Evolutionary conservation across 257 asterid species (phyloP).

Genomic region (Solanum etuberosum): DNA sequence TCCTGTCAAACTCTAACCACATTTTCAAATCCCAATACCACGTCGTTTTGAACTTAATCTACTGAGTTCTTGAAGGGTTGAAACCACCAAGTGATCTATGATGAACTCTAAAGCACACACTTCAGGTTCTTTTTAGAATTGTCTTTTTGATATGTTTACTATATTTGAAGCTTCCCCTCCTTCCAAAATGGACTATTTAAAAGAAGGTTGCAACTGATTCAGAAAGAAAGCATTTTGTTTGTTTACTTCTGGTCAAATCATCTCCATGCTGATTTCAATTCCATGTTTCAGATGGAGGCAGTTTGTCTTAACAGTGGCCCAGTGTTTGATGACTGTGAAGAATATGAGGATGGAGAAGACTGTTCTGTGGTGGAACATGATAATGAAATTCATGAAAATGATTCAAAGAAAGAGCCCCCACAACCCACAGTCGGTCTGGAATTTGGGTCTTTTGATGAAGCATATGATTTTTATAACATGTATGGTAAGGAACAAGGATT

Average conservation of each 20-base stretch:
- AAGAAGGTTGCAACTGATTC: background rate
- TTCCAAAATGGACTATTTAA: background rate
- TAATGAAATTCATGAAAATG: slow-evolving; percentile 13
- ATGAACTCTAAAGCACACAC: background rate
- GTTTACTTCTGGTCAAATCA: background rate
- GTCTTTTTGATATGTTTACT: background rate
- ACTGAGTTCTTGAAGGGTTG: background rate
- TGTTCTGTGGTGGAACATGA: slow-evolving; percentile 15
- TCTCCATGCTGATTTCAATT: background rate
- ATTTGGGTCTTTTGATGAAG: slow-evolving; percentile 48
- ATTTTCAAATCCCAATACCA: background rate
- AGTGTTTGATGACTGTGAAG: slow-evolving; percentile 29
- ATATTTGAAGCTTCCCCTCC: background rate
- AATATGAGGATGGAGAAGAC: slow-evolving; percentile 34
- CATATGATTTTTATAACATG: slow-evolving; percentile 43
- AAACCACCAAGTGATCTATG: background rate
- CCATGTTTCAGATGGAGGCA: slow-evolving; percentile 35
- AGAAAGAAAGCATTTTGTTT: background rate
- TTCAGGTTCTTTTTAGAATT: background rate
- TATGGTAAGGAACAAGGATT: slow-evolving; percentile 55
- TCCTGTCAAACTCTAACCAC: background rate
- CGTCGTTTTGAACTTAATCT: background rate
- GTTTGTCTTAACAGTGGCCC: slow-evolving; percentile 46
- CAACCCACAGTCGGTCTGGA: slow-evolving; percentile 42
- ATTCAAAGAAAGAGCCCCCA: slow-evolving; percentile 10